Conservation (phyloP, 73 alveolate species). For the Effrenium voratum region DNA sequence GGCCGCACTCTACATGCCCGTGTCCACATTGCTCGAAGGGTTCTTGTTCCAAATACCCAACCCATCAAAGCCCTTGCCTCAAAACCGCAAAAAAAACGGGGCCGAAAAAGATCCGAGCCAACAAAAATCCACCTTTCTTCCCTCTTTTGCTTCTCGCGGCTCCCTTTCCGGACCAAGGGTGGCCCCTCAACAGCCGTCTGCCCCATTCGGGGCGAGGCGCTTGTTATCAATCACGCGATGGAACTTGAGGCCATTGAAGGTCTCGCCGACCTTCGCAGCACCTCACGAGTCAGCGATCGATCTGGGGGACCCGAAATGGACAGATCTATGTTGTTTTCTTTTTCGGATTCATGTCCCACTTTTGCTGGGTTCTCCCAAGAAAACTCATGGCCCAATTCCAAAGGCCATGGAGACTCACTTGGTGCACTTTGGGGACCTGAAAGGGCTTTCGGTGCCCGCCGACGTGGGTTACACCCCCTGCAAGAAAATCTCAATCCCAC, state of each 20-base stretch:
- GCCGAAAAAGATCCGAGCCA: no score
- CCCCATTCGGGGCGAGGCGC: slow-evolving; percentile 11
- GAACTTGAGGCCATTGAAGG: slow-evolving; percentile 29
- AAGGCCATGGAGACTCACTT: not conserved
- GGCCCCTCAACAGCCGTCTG: no score
- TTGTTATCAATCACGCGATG: slow-evolving; percentile 70
- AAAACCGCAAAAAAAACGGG: no score
- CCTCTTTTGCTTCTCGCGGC: no score
- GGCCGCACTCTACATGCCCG: no score
- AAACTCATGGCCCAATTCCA: no score
- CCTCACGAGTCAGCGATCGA: not conserved
- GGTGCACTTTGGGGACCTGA: not conserved
- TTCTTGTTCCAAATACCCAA: no score
- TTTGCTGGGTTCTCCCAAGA: not conserved
- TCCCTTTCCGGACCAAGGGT: no score
- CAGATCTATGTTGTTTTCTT: not conserved
- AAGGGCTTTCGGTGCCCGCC: not conserved
- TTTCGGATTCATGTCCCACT: not conserved
- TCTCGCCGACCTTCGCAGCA: slow-evolving; percentile 9
- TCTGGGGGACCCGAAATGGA: not conserved
- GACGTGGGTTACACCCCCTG: not conserved
- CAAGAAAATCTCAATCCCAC: not conserved
- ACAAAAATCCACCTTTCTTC: not conserved
- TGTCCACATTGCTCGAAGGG: no score
- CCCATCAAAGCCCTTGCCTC: no score